These are phyloP conservation scores for Corchorus capsularis DNA, from an alignment of 345 rosid species.

Conservation along the genomic window DNA sequence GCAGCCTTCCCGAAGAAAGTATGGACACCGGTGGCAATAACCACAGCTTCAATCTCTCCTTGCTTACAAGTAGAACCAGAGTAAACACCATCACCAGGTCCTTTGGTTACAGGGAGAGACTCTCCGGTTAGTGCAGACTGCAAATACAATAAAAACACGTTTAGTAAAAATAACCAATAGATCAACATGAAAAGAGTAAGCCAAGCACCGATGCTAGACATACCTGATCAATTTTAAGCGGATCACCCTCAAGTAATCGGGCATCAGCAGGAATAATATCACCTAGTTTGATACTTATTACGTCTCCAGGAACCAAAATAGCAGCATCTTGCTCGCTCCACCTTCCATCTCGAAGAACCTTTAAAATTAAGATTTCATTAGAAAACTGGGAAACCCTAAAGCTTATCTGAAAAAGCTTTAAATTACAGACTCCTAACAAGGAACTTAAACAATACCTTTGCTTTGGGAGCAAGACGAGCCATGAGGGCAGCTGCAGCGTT, in stretches of 20 bases:
- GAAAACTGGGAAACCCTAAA: background rate
- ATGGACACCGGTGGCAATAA: slow-evolving; percentile 96
- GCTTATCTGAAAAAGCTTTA: background rate
- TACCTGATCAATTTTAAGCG: slow-evolving; percentile 95
- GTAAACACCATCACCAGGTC: slow-evolving; percentile 95
- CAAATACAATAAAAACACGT: slow-evolving; percentile 15
- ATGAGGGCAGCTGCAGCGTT: slow-evolving; percentile 98
- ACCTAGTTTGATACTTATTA: slow-evolving; percentile 86
- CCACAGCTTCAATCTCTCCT: slow-evolving; percentile 96
- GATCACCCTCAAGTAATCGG: slow-evolving; percentile 93
- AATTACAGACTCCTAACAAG: slow-evolving; percentile 6
- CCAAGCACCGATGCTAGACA: background rate
- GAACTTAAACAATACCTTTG: slow-evolving; percentile 61
- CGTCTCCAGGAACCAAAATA: slow-evolving; percentile 88
- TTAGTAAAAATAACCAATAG: slow-evolving; percentile 22
- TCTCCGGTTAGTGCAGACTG: slow-evolving; percentile 99
- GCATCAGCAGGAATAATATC: slow-evolving; percentile 99
- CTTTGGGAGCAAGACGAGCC: slow-evolving; percentile 97
- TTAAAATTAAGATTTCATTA: slow-evolving; percentile 18
- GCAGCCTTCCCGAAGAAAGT: slow-evolving; percentile 99
- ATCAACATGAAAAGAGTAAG: slow-evolving; percentile 12
- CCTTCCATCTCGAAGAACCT: slow-evolving; percentile 96
- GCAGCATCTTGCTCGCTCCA: slow-evolving; percentile 97
- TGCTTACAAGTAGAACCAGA: slow-evolving; percentile 99
- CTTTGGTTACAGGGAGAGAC: slow-evolving; percentile 97